These are phyloP conservation scores for Ophiostoma pallidulum DNA, from an alignment of 2,329 filamentous ascomycete genomes.

Conservation along the genomic window DNA sequence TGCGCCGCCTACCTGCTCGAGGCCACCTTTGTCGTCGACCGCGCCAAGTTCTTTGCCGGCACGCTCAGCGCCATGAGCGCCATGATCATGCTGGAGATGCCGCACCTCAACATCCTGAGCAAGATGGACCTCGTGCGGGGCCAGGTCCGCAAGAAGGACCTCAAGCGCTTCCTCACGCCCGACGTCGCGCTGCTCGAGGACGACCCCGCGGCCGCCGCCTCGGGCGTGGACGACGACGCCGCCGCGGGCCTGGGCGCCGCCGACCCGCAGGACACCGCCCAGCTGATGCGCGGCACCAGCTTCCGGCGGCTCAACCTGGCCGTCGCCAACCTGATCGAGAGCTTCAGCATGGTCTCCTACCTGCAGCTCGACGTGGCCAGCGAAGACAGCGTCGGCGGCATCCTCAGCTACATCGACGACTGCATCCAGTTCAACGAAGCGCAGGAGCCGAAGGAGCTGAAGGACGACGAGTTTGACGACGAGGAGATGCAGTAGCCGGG, in stretches of 20 bases:
- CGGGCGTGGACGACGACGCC: conserved; percentile 14
- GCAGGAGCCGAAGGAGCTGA: conserved; percentile 79
- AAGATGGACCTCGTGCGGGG: conserved; percentile 98
- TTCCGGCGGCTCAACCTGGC: conserved; percentile 80
- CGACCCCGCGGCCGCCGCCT: conserved; percentile 46
- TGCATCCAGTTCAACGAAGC: conserved; percentile 89
- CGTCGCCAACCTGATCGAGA: conserved; percentile 85
- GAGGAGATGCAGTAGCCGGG: conserved; percentile 15
- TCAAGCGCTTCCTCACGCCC: conserved; percentile 84
- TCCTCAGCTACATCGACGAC: conserved; percentile 89
- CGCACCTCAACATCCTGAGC: conserved; percentile 89
- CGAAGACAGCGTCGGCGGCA: conserved; percentile 78
- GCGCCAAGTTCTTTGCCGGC: conserved; percentile 94
- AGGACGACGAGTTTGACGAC: conserved; percentile 50
- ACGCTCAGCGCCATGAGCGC: conserved; percentile 95
- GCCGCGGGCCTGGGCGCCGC: neutral
- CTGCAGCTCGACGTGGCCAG: conserved; percentile 81
- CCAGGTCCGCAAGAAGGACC: conserved; percentile 73
- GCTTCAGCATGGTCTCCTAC: conserved; percentile 97
- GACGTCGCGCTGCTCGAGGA: conserved; percentile 76
- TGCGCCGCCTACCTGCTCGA: conserved; percentile 93
- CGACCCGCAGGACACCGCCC: conserved; percentile 56
- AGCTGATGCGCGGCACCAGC: conserved; percentile 69
- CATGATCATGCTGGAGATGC: conserved; percentile 97
- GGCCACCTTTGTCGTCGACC: conserved; percentile 89